A percentile compares a stretch with the other conserved stretches of the same genome.
Conservation (phyloP, 345 rosid species). For the Toxicodendron radicans region DNA sequence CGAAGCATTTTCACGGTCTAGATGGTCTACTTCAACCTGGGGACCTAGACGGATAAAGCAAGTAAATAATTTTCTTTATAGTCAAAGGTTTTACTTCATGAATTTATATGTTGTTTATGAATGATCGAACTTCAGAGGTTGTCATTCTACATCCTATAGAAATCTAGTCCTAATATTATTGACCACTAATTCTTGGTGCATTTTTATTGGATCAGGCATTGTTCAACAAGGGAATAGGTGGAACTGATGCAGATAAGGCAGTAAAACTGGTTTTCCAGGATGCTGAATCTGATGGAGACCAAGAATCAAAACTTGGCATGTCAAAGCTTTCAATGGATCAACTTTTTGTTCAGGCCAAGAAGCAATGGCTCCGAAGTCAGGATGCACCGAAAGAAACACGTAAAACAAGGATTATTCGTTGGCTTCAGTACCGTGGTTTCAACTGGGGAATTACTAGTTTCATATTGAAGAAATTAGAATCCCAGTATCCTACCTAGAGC, state of each 20-base stretch:
- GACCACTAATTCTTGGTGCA: constrained; percentile 13
- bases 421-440: constrained; percentile 94
- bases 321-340: constrained; percentile 69
- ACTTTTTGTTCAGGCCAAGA: constrained; percentile 63
- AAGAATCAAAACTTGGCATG: constrained; percentile 50
- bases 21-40: constrained; percentile 88
- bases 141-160: not conserved
- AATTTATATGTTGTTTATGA: not conserved
- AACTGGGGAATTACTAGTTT: constrained; percentile 63
- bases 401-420: constrained; percentile 70
- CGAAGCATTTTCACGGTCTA: constrained; percentile 68
- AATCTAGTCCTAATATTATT: constrained; percentile 13
- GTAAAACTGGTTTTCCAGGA: constrained; percentile 68
- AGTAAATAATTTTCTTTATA: constrained; percentile 37
- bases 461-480: constrained; percentile 63
- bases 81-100: not conserved
- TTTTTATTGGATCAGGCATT: constrained; percentile 26
- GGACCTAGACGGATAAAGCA: constrained; percentile 88
- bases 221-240: constrained; percentile 59
- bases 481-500: constrained; percentile 35
- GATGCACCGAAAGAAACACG: constrained; percentile 64
- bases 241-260: constrained; percentile 58
- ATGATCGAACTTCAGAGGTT: not conserved
- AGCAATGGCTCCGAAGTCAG: constrained; percentile 70
- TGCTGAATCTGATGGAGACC: constrained; percentile 37